Evolutionary conservation across 805 yeast genomes (phyloP), one percentile per base, ranked within the genome.

Genomic region (Suhomyces canberraensis): DNA sequence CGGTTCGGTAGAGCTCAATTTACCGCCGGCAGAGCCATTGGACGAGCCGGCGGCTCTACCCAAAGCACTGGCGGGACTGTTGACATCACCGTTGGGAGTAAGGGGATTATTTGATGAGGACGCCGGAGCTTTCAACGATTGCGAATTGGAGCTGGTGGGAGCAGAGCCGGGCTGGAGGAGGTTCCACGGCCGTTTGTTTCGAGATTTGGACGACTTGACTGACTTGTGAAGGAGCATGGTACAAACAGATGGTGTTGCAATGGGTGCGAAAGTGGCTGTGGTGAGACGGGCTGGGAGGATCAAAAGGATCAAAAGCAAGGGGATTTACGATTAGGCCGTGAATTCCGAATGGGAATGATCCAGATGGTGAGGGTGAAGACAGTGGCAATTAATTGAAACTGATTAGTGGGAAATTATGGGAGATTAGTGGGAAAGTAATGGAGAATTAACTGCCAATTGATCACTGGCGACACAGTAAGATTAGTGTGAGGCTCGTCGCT

Each of bases 241-340:
- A 24, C 26, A n/a, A 8, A 24, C 26, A 24, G 11, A 24, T 8
- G 26, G 13, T 8, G 26, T 24, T 24, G 26, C 26, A 24, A 24
- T 24, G 26, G 26, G 26, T 24, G 26, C 26, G 26, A 24, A 24
- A 24, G 26, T 8, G 26, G 26, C 26, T 24, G 26, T 24, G 26
- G 26, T 20, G 22, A n/a, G n/a, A n/a, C n/a, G n/a, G n/a, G n/a
- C n/a, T n/a, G n/a, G n/a, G n/a, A n/a, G n/a, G n/a, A n/a, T n/a
- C n/a, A n/a, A n/a, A n/a, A n/a, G n/a, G n/a, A n/a, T n/a, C n/a
- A n/a, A n/a, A n/a, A n/a, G n/a, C n/a, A n/a, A n/a, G n/a, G n/a
- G n/a, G n/a, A n/a, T n/a, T n/a, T n/a, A n/a, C n/a, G n/a, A n/a
- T n/a, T n/a, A n/a, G n/a, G n/a, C n/a, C n/a, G n/a, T n/a, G n/a